Evolutionary conservation across 345 rosid genomes (phyloP).

Genomic region (Salix purpurea): DNA sequence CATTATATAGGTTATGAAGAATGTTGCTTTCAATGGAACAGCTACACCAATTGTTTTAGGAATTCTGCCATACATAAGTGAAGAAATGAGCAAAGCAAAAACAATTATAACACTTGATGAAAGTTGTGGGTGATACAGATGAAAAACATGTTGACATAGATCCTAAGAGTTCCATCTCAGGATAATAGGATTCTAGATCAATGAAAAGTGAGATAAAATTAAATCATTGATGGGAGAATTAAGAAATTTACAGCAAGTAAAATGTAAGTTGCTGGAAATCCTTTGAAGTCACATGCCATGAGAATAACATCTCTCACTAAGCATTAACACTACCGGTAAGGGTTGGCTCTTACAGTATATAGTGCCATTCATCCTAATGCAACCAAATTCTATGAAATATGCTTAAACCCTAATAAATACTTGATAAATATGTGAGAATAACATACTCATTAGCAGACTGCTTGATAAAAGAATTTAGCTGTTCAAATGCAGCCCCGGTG

Average conservation of each 20-base stretch:
- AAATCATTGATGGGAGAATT: background rate
- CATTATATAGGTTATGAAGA: slow-evolving; percentile 93
- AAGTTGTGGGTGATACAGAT: background rate
- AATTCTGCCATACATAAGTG: slow-evolving; percentile 39
- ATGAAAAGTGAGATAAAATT: background rate
- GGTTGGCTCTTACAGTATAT: no score
- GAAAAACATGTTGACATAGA: background rate
- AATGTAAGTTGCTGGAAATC: background rate
- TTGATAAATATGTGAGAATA: background rate
- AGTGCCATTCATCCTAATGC: no score
- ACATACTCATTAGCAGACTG: slow-evolving; percentile 70
- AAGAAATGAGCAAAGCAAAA: background rate
- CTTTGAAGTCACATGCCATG: background rate
- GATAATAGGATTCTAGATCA: background rate
- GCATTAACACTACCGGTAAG: no score
- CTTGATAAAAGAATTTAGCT: slow-evolving; percentile 57
- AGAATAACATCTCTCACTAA: background rate
- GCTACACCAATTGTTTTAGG: slow-evolving; percentile 84
- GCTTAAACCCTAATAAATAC: background rate
- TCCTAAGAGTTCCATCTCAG: background rate
- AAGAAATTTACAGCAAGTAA: background rate
- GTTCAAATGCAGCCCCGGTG: slow-evolving; percentile 74
- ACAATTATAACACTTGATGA: background rate
- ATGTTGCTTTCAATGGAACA: slow-evolving; percentile 86
- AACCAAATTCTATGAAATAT: background rate